These are phyloP conservation scores for Wickerhamiella occidentalis DNA, from an alignment of 805 yeast genomes.

Conservation along the genomic window DNA sequence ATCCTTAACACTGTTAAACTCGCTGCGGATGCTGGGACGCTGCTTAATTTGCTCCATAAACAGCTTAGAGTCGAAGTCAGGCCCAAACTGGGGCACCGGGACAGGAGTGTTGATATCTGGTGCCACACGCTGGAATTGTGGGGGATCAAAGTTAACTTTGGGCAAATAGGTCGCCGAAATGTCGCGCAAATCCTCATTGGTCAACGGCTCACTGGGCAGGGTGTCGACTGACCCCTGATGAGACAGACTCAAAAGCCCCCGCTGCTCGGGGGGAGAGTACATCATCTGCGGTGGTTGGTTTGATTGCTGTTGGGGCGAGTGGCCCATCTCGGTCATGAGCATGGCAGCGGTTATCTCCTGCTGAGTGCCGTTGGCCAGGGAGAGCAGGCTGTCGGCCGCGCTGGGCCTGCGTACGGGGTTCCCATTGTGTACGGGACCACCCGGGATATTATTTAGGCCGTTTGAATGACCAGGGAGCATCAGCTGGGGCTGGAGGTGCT, in stretches of 20 bases:
- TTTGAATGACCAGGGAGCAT: not conserved
- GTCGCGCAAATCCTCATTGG: not conserved
- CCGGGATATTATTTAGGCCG: not conserved
- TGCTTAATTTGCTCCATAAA: constrained; percentile 5
- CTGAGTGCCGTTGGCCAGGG: constrained; percentile 8
- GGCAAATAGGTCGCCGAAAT: not conserved
- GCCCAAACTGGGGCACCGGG: constrained; percentile 12
- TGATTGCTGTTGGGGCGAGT: not conserved
- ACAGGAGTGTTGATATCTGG: constrained; percentile 8
- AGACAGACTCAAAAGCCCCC: not conserved
- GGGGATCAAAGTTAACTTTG: constrained; percentile 1
- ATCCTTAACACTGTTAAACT: not conserved
- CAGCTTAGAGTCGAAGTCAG: constrained; percentile 6
- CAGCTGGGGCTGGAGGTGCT: not conserved
- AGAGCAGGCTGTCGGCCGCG: constrained; percentile 5
- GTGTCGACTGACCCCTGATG: not conserved
- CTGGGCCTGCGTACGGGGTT: constrained; percentile 4
- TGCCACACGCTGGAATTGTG: constrained; percentile 3
- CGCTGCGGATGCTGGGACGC: constrained; percentile 5
- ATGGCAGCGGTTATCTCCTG: constrained; percentile 15
- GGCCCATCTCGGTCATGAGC: constrained; percentile 13
- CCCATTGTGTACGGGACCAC: not conserved
- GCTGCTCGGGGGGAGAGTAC: not conserved
- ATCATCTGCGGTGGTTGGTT: not conserved
- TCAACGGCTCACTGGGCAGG: constrained; percentile 5